Evolutionary conservation across 2,329 filamentous ascomycete species (phyloP), one percentile per base, ranked within the genome.

Genomic region (Arthrobotrys entomopaga): DNA sequence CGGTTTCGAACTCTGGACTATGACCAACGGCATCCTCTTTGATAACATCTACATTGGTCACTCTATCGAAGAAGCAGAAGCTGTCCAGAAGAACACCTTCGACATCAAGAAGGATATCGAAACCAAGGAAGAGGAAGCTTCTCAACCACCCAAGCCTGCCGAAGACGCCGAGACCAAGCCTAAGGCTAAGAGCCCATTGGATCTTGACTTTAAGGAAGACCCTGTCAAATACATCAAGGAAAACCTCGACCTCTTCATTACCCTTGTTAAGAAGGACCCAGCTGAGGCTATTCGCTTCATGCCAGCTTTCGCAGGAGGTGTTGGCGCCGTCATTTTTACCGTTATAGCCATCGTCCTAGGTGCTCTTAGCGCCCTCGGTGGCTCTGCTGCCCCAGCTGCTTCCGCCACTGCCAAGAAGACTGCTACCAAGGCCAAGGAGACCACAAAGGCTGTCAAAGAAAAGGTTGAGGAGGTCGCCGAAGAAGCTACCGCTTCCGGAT

Each of bases 41-140:
- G 92, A 98, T 88, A 99, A 99, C 89, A 96, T 99, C 86, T 99
- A 98, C 88, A 93, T 99, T 82, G 95, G 95, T 77, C 95, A 99
- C 89, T 98, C 94, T 19, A 82, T 95, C 79, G 92, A 92, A 81
- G 95, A 99, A 79, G 95, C 95, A 76, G 89, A 91, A 83, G 91
- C 93, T 85, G 86, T 99, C 81, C 91, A 92, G 79, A 87, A 90
- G 77, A 92, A 97, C 87, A 92, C 92, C 65, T 99, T 93, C 83
- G 90, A 92, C 81, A 84, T 92, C 84, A 99, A 99, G 91, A 86
- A 89, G 82, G 85, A 89, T 65, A 84, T 91, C 59, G 95, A 99
- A 86, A 87, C 90, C 85, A 88, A 90, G 54, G 86, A 91, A 78
- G 91, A 95, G 82, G 87, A 91, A 79, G 90, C 89, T 71, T 87